These are phyloP conservation scores for Vaccinium darrowii DNA, from an alignment of 148 eudicot species.

Conservation along the genomic window DNA sequence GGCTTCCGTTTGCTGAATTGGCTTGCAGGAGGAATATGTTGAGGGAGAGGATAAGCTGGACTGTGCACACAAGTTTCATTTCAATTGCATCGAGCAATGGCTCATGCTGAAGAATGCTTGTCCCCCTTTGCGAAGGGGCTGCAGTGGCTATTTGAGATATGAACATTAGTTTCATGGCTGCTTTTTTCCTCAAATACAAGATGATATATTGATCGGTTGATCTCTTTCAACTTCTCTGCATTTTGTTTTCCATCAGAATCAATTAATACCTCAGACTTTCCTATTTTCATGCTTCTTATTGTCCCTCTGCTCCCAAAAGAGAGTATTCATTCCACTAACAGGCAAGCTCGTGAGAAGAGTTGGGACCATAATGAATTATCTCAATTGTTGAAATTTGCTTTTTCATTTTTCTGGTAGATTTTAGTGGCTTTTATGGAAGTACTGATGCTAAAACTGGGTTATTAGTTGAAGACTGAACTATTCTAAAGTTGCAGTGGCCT, in stretches of 20 bases:
- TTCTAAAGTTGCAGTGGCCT: too few species aligned
- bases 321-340: not conserved
- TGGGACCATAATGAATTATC: not conserved
- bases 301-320: not conserved
- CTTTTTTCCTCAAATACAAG: not conserved
- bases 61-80: slow-evolving; percentile 24
- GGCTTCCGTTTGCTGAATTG: too few species aligned
- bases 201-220: too few species aligned
- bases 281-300: not conserved
- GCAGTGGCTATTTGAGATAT: not conserved
- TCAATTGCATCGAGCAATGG: slow-evolving; percentile 23
- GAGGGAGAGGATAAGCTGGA: not conserved
- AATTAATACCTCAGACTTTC: too few species aligned
- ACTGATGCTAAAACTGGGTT: too few species aligned
- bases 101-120: slow-evolving; percentile 19
- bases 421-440: too few species aligned
- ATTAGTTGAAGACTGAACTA: too few species aligned
- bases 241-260: not conserved
- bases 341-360: not conserved
- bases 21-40: not conserved
- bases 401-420: too few species aligned
- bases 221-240: not conserved
- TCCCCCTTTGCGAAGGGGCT: slow-evolving; percentile 25
- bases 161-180: not conserved
- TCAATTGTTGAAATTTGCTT: too few species aligned